Evolutionary conservation across 345 rosid genomes (phyloP).

Genomic region (Salix dunnii): DNA sequence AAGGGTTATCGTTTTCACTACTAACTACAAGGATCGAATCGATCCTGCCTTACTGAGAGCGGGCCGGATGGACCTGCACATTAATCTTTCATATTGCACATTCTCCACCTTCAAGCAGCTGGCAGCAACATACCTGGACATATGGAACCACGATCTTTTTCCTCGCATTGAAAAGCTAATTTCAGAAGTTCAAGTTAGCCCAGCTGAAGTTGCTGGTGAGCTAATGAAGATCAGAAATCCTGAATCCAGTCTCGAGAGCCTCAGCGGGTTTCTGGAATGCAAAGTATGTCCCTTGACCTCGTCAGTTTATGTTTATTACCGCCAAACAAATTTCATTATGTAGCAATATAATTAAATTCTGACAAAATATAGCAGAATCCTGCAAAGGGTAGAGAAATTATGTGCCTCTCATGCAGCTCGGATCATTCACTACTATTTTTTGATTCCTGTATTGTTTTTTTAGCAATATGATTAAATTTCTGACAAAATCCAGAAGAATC

Average conservation of each 20-base stretch:
- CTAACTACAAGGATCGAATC: constrained; percentile 37
- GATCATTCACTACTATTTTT: background rate
- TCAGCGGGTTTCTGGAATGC: constrained; percentile 28
- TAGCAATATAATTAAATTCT: no score
- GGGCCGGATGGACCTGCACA: constrained; percentile 46
- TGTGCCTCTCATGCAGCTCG: no score
- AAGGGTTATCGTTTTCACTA: constrained; percentile 47
- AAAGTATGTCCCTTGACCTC: constrained; percentile 20
- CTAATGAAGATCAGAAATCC: constrained; percentile 31
- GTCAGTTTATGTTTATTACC: background rate
- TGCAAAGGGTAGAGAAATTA: no score
- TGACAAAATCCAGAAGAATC: no score
- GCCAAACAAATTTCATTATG: no score
- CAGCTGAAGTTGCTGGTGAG: constrained; percentile 45
- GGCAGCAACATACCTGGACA: constrained; percentile 30
- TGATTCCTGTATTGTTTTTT: background rate
- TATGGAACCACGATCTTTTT: constrained; percentile 24
- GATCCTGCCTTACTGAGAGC: constrained; percentile 44
- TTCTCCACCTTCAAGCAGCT: constrained; percentile 42
- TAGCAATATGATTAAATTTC: no score
- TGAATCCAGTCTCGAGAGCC: constrained; percentile 13
- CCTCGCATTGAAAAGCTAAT: constrained; percentile 25
- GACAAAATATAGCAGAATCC: no score
- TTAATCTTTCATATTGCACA: constrained; percentile 38
- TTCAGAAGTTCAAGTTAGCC: constrained; percentile 25